Conservation (phyloP, 192 early-diverging fungal genomes). For the Borealophlyctis nickersoniae region DNA sequence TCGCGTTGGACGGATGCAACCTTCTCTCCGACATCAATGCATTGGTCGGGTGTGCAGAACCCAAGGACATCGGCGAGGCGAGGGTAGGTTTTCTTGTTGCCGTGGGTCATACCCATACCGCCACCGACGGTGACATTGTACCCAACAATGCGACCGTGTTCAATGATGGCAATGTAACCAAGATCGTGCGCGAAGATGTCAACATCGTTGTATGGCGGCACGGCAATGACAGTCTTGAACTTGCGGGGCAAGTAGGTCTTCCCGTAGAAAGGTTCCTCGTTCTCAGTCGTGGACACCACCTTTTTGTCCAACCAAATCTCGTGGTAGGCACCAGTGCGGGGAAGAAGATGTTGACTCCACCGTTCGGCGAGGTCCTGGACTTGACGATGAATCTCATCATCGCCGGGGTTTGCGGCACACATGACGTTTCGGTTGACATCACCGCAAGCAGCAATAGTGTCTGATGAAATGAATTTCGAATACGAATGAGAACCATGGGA, state of each 20-base stretch:
- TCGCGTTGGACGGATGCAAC: constrained; percentile 93
- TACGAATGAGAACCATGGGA: constrained; percentile 3
- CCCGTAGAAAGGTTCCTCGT: constrained; percentile 91
- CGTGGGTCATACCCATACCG: constrained; percentile 98
- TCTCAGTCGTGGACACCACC: constrained; percentile 75
- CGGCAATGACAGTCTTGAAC: constrained; percentile 94
- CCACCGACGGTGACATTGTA: constrained; percentile 95
- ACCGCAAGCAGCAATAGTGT: constrained; percentile 94
- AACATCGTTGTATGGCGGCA: constrained; percentile 95
- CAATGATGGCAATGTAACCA: constrained; percentile 87
- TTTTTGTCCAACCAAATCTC: constrained; percentile 97
- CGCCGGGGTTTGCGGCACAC: constrained; percentile 81
- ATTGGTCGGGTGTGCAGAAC: constrained; percentile 74
- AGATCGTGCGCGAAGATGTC: constrained; percentile 95
- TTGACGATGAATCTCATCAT: constrained; percentile 75
- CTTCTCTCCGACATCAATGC: constrained; percentile 79
- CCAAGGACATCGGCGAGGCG: constrained; percentile 74
- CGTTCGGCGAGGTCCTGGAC: constrained; percentile 69
- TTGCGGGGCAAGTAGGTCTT: constrained; percentile 91
- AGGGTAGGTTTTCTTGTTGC: constrained; percentile 97
- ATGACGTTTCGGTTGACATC: constrained; percentile 98
- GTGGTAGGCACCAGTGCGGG: constrained; percentile 87
- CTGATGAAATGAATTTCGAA: constrained; percentile 22
- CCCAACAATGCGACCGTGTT: constrained; percentile 73
- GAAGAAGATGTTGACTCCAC: constrained; percentile 76